Percentiles rank a stretch among this genome's conserved stretches.
Evolutionary conservation across 73 alveolate species (phyloP).

Genomic region (Paramecium pentaurelia): DNA sequence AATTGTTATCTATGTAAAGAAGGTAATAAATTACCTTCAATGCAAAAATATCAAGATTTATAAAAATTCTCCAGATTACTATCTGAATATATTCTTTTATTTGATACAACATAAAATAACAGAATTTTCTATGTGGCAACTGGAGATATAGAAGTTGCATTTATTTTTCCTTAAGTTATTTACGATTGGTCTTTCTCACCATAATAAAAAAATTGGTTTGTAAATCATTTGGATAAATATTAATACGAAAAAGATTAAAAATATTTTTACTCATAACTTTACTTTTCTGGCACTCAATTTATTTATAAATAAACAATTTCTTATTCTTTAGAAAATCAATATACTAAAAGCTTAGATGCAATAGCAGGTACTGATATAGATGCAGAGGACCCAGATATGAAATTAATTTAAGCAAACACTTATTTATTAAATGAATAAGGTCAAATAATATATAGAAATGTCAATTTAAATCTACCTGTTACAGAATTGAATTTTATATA

Average conservation of each 20-base stretch:
- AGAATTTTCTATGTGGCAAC: not conserved
- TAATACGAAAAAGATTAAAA: not conserved
- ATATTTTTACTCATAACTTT: not conserved
- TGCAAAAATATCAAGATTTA: not conserved
- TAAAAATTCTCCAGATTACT: not conserved
- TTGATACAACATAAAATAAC: not conserved
- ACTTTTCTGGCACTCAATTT: not conserved
- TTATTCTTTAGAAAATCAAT: not conserved
- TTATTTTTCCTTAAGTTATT: not conserved
- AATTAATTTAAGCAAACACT: not conserved
- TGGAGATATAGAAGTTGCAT: not conserved
- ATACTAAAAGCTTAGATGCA: not conserved
- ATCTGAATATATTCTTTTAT: not conserved
- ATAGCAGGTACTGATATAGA: constrained; percentile 6
- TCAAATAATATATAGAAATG: not conserved
- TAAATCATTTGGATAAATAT: not conserved
- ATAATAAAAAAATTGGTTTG: not conserved
- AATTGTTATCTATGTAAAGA: not conserved
- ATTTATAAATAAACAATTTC: not conserved
- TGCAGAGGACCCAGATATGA: not conserved
- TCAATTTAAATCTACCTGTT: not conserved
- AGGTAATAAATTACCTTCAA: not conserved
- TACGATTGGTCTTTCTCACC: not conserved
- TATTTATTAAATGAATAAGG: not conserved
- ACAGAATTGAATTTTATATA: not conserved